These are phyloP conservation scores for Dillenia suffruticosa DNA, from an alignment of 164 flowering plant genomes.

Conservation along the genomic window DNA sequence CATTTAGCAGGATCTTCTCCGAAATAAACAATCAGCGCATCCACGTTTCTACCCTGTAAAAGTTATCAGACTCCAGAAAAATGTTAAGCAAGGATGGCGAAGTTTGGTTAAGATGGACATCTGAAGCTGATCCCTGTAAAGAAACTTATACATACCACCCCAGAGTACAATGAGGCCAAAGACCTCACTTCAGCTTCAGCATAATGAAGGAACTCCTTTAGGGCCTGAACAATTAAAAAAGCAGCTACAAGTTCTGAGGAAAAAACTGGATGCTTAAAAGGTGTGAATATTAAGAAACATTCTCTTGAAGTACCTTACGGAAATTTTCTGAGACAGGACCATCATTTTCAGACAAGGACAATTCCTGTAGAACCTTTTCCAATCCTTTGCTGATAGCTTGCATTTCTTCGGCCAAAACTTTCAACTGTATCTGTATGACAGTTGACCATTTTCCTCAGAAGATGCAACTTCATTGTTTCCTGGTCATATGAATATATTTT, in stretches of 20 bases:
- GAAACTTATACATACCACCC: conserved; percentile 60
- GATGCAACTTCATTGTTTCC: not conserved
- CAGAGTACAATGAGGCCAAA: conserved; percentile 74
- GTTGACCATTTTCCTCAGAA: conserved; percentile 6
- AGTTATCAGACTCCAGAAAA: conserved; percentile 8
- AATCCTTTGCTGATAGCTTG: conserved; percentile 95
- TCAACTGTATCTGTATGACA: conserved; percentile 78
- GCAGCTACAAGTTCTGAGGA: not conserved
- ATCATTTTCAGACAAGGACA: conserved; percentile 83
- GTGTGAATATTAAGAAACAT: not conserved
- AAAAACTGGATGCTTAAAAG: not conserved
- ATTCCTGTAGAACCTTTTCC: conserved; percentile 94
- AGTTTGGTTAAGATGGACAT: not conserved
- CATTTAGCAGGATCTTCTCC: conserved; percentile 97
- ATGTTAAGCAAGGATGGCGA: not conserved
- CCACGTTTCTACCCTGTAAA: conserved; percentile 88
- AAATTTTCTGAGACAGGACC: conserved; percentile 76
- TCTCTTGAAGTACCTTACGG: conserved; percentile 43
- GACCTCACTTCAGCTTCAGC: conserved; percentile 94
- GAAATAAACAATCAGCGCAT: conserved; percentile 81
- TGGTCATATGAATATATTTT: not conserved
- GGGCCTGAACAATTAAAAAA: conserved; percentile 31
- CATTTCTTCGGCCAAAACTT: conserved; percentile 96
- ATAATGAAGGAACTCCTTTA: conserved; percentile 70
- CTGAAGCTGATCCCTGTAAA: not conserved